phyloP scores from a whole-genome alignment of 257 asterid genomes.

The Phtheirospermum japonicum region DNA sequence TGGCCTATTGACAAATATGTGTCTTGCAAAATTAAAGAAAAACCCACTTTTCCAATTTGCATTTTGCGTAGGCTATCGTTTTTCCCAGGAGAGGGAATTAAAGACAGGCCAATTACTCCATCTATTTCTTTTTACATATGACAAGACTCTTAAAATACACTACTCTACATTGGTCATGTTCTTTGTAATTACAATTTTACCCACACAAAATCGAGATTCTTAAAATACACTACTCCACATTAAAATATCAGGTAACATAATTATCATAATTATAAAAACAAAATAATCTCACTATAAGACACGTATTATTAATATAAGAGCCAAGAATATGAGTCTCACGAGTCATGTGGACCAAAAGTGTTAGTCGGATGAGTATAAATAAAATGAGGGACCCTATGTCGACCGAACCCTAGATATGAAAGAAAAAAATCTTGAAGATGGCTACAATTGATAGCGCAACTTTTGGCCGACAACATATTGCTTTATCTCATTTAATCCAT shows the following conservation, averaged over 20 bases:
- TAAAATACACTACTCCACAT: too few species aligned
- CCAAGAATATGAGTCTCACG: too few species aligned
- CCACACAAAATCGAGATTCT: too few species aligned
- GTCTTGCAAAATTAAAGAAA: conserved; percentile 31
- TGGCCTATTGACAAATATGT: conserved; percentile 28
- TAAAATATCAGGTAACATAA: too few species aligned
- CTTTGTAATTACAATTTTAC: too few species aligned
- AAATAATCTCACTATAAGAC: too few species aligned
- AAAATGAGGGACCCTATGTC: conserved; percentile 9
- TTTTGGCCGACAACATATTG: conserved; percentile 42
- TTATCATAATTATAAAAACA: too few species aligned
- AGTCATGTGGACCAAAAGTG: too few species aligned
- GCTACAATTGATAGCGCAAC: conserved; percentile 24
- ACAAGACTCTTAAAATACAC: conserved; percentile 30
- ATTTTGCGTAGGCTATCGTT: conserved; percentile 27
- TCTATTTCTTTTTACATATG: conserved; percentile 20
- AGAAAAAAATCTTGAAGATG: conserved; percentile 22
- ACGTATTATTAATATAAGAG: too few species aligned
- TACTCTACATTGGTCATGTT: not conserved
- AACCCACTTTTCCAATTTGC: conserved; percentile 22
- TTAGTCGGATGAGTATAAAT: not conserved
- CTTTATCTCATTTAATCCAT: conserved; percentile 30
- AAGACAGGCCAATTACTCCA: conserved; percentile 21
- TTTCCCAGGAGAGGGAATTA: conserved; percentile 25
- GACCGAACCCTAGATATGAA: conserved; percentile 13